A percentile compares a stretch with the other conserved stretches of the same genome.
phyloP scores from a whole-genome alignment of 192 early-diverging fungal species.

The Linnemannia elongata region DNA sequence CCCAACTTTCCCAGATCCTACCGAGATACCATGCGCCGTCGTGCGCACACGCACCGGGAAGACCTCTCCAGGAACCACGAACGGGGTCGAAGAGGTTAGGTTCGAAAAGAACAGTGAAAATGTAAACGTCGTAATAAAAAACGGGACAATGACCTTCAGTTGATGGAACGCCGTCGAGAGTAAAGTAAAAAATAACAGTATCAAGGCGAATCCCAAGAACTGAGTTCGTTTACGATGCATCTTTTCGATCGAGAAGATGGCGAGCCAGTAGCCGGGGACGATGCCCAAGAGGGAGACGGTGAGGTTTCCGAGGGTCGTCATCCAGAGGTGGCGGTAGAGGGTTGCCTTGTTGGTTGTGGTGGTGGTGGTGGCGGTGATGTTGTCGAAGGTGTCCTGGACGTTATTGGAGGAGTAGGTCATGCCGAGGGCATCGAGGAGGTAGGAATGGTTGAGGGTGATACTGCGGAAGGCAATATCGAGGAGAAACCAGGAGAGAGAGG shows the following conservation, averaged over 20 bases:
- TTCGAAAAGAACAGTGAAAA: slow-evolving; percentile 66
- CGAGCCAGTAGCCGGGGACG: slow-evolving; percentile 94
- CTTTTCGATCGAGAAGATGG: slow-evolving; percentile 86
- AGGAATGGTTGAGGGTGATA: slow-evolving; percentile 69
- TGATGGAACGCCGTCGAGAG: slow-evolving; percentile 16
- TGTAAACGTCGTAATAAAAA: slow-evolving; percentile 61
- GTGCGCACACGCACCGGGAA: slow-evolving; percentile 83
- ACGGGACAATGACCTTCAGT: slow-evolving; percentile 58
- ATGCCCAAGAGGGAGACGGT: slow-evolving; percentile 86
- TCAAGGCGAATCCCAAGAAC: slow-evolving; percentile 79
- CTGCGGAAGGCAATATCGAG: slow-evolving; percentile 83
- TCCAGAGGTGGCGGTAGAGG: slow-evolving; percentile 57
- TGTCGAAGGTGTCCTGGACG: neutral
- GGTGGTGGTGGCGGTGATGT: neutral
- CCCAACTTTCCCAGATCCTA: slow-evolving; percentile 80
- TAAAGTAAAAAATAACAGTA: slow-evolving; percentile 79
- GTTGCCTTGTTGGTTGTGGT: slow-evolving; percentile 56
- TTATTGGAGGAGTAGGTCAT: neutral
- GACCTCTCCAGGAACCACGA: slow-evolving; percentile 80
- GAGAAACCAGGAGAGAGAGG: slow-evolving; percentile 78
- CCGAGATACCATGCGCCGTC: slow-evolving; percentile 84
- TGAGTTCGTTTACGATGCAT: slow-evolving; percentile 91
- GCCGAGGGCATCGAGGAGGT: slow-evolving; percentile 77
- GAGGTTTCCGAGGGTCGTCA: slow-evolving; percentile 85
- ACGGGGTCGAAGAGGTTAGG: slow-evolving; percentile 68